A percentile compares a stretch with the other conserved stretches of the same genome.
phyloP scores from a whole-genome alignment of 257 asterid genomes.

The Gentiana macrophylla region DNA sequence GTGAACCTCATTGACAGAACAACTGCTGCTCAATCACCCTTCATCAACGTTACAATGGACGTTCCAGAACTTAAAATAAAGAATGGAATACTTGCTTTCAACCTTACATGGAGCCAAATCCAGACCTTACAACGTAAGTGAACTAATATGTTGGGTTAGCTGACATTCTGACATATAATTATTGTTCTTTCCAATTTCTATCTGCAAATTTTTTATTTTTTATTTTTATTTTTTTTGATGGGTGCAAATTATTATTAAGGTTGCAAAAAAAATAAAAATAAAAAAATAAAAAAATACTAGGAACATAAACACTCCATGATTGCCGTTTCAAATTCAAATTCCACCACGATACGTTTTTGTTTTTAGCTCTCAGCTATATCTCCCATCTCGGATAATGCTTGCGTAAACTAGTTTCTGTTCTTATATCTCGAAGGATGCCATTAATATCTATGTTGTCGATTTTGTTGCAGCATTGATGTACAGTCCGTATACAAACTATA shows the following conservation, averaged over 20 bases:
- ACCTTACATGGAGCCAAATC: constrained; percentile 60
- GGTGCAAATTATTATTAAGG: too few species aligned
- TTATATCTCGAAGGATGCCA: not conserved
- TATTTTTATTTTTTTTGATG: too few species aligned
- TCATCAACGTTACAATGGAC: constrained; percentile 20
- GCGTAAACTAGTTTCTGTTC: too few species aligned
- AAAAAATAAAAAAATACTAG: too few species aligned
- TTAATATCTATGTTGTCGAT: constrained; percentile 7
- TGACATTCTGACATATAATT: not conserved
- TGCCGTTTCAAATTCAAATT: too few species aligned
- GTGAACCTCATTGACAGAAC: constrained; percentile 52
- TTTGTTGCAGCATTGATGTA: constrained; percentile 49
- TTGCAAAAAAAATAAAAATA: too few species aligned
- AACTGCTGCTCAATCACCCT: constrained; percentile 22
- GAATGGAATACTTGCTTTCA: constrained; percentile 48
- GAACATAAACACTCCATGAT: too few species aligned
- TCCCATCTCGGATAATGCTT: too few species aligned
- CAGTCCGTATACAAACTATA: constrained; percentile 20
- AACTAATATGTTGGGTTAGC: not conserved
- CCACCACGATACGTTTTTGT: too few species aligned
- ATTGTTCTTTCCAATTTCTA: not conserved
- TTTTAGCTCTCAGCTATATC: too few species aligned
- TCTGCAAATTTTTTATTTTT: not conserved
- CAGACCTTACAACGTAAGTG: constrained; percentile 48
- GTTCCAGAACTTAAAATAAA: constrained; percentile 35